phyloP scores from a whole-genome alignment of 2,329 filamentous ascomycete genomes.

The Microsporum ferrugineum region DNA sequence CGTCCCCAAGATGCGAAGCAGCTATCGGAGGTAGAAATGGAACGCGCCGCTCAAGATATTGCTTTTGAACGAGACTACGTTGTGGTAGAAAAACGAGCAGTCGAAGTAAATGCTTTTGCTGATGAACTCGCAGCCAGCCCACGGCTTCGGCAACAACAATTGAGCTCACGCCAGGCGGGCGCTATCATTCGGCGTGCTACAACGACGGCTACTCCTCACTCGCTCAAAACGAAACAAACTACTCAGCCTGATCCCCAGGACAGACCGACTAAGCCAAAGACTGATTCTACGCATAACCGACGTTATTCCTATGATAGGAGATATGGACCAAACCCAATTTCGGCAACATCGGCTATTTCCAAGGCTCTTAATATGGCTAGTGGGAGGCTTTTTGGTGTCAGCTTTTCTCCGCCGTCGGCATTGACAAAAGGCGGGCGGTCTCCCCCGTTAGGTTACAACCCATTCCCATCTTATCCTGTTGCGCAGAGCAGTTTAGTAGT shows the following conservation, averaged over 20 bases:
- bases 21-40: conserved; percentile 15
- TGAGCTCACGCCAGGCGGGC: conserved; percentile 45
- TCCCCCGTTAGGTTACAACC: conserved; percentile 43
- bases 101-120: conserved; percentile 93
- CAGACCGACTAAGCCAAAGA: conserved; percentile 51
- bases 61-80: conserved; percentile 91
- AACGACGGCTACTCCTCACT: conserved; percentile 57
- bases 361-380: conserved; percentile 94
- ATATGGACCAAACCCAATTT: conserved; percentile 60
- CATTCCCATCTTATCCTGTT: conserved; percentile 75
- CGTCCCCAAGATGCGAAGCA: not conserved
- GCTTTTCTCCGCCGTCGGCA: conserved; percentile 39
- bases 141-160: conserved; percentile 43
- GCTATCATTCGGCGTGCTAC: conserved; percentile 65
- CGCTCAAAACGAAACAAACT: conserved; percentile 43
- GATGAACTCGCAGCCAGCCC: conserved; percentile 86
- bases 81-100: conserved; percentile 83
- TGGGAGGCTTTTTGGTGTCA: conserved; percentile 42
- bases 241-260: conserved; percentile 64
- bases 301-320: conserved; percentile 71
- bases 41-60: conserved; percentile 67
- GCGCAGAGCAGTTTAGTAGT: conserved; percentile 58
- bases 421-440: conserved; percentile 37
- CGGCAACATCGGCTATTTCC: conserved; percentile 79
- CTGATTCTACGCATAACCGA: conserved; percentile 54